Conservation (phyloP, 148 eudicot species). For the Oxyria digyna region DNA sequence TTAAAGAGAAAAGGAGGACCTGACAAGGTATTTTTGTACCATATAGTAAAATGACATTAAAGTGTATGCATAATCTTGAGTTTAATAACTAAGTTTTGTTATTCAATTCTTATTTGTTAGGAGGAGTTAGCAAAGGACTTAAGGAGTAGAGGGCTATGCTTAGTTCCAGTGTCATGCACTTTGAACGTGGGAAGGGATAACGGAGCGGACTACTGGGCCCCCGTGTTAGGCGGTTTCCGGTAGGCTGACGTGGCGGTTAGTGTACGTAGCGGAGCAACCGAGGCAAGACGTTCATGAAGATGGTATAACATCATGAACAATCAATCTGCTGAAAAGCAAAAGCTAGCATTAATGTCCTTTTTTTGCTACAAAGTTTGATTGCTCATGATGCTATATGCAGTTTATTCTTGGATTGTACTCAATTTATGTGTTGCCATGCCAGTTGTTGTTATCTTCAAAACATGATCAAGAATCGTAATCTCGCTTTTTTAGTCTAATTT, state of each 20-base stretch:
- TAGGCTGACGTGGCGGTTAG: slow-evolving; percentile 10
- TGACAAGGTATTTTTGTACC: slow-evolving; percentile 30
- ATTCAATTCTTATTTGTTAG: not conserved
- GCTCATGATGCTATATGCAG: slow-evolving; percentile 75
- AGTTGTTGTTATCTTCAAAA: slow-evolving; percentile 4
- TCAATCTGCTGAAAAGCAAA: slow-evolving; percentile 45
- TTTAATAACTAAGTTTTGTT: too few species aligned
- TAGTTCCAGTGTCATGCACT: slow-evolving; percentile 81
- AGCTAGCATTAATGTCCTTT: not conserved
- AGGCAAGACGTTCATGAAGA: slow-evolving; percentile 4
- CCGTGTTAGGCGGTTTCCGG: slow-evolving; percentile 32
- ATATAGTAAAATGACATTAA: too few species aligned
- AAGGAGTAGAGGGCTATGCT: slow-evolving; percentile 78
- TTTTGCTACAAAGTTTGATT: slow-evolving; percentile 55
- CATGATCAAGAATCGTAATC: not conserved
- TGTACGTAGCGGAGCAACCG: not conserved
- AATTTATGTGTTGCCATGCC: not conserved
- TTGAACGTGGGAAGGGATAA: slow-evolving; percentile 74
- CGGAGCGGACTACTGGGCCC: slow-evolving; percentile 90
- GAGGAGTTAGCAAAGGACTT: slow-evolving; percentile 51
- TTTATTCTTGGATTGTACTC: slow-evolving; percentile 3
- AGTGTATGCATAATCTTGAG: too few species aligned
- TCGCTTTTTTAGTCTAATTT: not conserved
- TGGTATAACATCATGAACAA: slow-evolving; percentile 89
- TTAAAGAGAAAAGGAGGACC: slow-evolving; percentile 59